Evolutionary conservation across 768 basidiomycete species (phyloP).

Genomic region (Leucocoprinus sp.): DNA sequence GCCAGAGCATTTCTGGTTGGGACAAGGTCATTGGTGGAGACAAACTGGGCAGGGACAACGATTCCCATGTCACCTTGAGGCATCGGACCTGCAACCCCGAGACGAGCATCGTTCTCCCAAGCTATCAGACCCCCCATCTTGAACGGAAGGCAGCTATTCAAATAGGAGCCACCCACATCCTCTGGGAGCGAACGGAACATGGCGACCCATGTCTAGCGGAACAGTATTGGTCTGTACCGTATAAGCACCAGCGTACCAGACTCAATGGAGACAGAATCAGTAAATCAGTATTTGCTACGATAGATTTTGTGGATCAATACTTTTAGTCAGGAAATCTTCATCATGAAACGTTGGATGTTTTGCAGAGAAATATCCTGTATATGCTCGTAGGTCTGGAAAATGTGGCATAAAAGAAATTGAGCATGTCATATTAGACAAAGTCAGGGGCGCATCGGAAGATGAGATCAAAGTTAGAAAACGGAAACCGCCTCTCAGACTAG

Average conservation of each 20-base stretch:
- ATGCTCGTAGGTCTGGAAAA: conserved; percentile 37
- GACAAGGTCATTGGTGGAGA: conserved; percentile 25
- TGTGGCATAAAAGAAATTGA: conserved; percentile 49
- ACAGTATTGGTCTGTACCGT: conserved; percentile 54
- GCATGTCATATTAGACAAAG: conserved; percentile 41
- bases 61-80: conserved; percentile 53
- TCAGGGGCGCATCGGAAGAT: conserved; percentile 23
- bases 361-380: conserved; percentile 46
- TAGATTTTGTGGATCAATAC: no score
- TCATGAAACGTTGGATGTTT: conserved; percentile 36
- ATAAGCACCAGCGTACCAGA: conserved; percentile 57
- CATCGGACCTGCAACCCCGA: conserved; percentile 51
- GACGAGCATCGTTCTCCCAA: conserved; percentile 47
- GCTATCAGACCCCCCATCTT: conserved; percentile 18
- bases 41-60: conserved; percentile 42
- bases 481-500: conserved; percentile 41
- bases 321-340: conserved; percentile 41
- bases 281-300: no score
- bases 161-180: conserved; percentile 25
- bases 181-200: conserved; percentile 36
- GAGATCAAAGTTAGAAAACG: conserved; percentile 44
- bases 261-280: conserved; percentile 20
- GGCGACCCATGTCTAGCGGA: conserved; percentile 39
- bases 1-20: conserved; percentile 37
- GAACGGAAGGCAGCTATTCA: not conserved